These are phyloP conservation scores for Calonectria hawksworthii DNA, from an alignment of 2,329 filamentous ascomycete genomes.

Conservation along the genomic window DNA sequence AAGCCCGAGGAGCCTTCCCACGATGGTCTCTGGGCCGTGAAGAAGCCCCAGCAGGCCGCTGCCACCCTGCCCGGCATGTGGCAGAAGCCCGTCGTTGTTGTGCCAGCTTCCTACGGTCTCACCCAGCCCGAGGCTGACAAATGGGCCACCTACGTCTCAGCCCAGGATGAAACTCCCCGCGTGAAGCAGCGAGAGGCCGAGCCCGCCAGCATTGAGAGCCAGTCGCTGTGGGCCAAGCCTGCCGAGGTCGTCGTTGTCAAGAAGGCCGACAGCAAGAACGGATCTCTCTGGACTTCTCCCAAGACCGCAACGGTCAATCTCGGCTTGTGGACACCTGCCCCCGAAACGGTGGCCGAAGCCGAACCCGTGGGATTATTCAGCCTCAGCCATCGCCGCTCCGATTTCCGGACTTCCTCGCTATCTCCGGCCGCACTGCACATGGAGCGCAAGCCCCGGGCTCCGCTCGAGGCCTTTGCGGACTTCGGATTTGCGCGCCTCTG, in stretches of 20 bases:
- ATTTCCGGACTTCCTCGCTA: conserved; percentile 41
- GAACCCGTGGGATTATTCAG: conserved; percentile 44
- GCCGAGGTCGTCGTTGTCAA: conserved; percentile 30
- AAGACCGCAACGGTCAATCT: conserved; percentile 36
- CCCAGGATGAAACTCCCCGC: conserved; percentile 37
- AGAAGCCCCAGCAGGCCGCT: conserved; percentile 17
- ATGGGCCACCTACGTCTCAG: conserved; percentile 44
- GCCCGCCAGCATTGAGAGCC: conserved; percentile 38
- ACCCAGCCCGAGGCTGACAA: conserved; percentile 48
- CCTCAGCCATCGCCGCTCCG: conserved; percentile 42
- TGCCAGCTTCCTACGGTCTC: conserved; percentile 44
- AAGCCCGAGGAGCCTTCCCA: conserved; percentile 30
- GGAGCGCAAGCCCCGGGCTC: conserved; percentile 36
- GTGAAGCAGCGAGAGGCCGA: conserved; percentile 43
- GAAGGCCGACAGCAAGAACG: conserved; percentile 23
- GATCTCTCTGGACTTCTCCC: conserved; percentile 39
- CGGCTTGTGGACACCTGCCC: conserved; percentile 42
- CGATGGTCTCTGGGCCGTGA: conserved; percentile 43
- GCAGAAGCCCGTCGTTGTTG: conserved; percentile 32
- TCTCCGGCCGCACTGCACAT: conserved; percentile 41
- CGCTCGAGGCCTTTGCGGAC: conserved; percentile 37
- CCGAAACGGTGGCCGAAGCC: conserved; percentile 27
- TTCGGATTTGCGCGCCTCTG: conserved; percentile 41
- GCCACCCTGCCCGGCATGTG: conserved; percentile 40
- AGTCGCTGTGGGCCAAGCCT: conserved; percentile 40